These are phyloP conservation scores for Neocucurbitaria cava DNA, from an alignment of 2,329 filamentous ascomycete genomes.

Conservation along the genomic window DNA sequence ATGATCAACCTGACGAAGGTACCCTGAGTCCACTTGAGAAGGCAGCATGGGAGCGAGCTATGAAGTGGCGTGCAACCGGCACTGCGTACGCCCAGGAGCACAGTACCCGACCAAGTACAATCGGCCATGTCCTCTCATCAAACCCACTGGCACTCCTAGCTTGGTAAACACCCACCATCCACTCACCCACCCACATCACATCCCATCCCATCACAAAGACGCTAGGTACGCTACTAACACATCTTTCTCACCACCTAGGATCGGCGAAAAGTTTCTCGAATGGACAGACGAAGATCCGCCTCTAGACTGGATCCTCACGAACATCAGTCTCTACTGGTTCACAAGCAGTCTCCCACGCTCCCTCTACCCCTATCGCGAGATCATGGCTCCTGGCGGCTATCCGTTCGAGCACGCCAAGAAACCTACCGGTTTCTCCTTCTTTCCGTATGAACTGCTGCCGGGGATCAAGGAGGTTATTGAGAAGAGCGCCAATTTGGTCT, in stretches of 20 bases:
- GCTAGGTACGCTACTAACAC: no score
- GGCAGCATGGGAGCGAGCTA: conserved; percentile 12
- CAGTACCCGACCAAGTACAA: conserved; percentile 62
- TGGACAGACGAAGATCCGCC: conserved; percentile 58
- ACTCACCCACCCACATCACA: no score
- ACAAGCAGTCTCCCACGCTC: conserved; percentile 54
- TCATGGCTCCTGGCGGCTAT: conserved; percentile 20
- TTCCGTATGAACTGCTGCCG: conserved; percentile 52
- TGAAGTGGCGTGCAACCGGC: conserved; percentile 51
- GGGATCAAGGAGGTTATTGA: conserved; percentile 48
- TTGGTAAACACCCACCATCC: conserved; percentile 57
- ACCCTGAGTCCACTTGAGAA: conserved; percentile 27
- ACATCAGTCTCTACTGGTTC: conserved; percentile 64
- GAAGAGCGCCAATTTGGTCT: conserved; percentile 49
- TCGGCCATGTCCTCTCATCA: conserved; percentile 62
- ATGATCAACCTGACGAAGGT: conserved; percentile 19
- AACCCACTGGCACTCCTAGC: conserved; percentile 65
- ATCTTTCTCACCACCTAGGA: conserved; percentile 41
- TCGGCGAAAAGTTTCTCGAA: conserved; percentile 65
- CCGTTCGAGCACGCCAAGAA: conserved; percentile 30
- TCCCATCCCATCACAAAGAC: no score
- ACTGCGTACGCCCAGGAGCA: conserved; percentile 62
- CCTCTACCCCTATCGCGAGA: conserved; percentile 59
- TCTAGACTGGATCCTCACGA: conserved; percentile 57
- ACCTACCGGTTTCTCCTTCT: conserved; percentile 54